Conservation (phyloP, 2,329 filamentous ascomycete genomes). For the Penicillium decumbens region DNA sequence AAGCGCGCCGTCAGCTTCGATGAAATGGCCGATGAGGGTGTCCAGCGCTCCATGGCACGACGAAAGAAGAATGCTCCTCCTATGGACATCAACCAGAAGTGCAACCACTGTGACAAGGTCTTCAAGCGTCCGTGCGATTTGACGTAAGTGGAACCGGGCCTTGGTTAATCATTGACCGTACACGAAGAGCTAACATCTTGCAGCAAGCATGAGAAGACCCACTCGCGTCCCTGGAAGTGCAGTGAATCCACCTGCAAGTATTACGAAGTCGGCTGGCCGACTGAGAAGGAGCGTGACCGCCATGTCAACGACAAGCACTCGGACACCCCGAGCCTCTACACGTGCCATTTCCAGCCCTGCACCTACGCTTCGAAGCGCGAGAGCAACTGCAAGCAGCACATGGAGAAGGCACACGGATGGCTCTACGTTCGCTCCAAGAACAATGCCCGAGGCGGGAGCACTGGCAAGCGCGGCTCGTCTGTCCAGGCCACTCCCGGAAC, state of each 20-base stretch:
- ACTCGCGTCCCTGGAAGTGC: constrained; percentile 95
- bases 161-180: not conserved
- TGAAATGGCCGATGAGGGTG: constrained; percentile 69
- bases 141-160: constrained; percentile 34
- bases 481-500: constrained; percentile 55
- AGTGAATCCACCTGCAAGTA: constrained; percentile 79
- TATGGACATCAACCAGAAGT: constrained; percentile 77
- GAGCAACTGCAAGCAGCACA: constrained; percentile 97
- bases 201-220: constrained; percentile 94
- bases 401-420: constrained; percentile 95
- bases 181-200: not conserved
- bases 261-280: constrained; percentile 84
- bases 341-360: constrained; percentile 78
- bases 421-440: constrained; percentile 88
- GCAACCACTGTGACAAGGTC: constrained; percentile 79
- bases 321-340: constrained; percentile 69
- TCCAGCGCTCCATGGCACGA: constrained; percentile 88
- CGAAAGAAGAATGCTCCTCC: constrained; percentile 88
- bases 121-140: constrained; percentile 97
- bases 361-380: constrained; percentile 92
- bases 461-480: constrained; percentile 38
- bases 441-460: constrained; percentile 63
- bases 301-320: constrained; percentile 97
- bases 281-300: constrained; percentile 93
- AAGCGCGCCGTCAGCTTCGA: constrained; percentile 50